Percentiles rank a stretch among this genome's conserved stretches.
These are phyloP conservation scores for Colletotrichum tabaci DNA, from an alignment of 2,329 filamentous ascomycete species.

Conservation along the genomic window DNA sequence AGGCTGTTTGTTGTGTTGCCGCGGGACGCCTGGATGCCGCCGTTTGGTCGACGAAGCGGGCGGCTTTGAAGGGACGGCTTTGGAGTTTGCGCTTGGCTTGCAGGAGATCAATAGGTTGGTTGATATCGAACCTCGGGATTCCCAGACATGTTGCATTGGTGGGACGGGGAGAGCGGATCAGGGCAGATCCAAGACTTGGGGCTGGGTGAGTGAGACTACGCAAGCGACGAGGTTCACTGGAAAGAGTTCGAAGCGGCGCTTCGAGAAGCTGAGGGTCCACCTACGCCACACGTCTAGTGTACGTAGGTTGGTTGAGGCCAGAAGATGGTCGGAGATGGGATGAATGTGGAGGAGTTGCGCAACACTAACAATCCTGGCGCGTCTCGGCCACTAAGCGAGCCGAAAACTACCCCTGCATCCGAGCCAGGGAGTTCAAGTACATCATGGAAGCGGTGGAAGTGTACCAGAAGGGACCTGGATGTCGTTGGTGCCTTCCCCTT, in stretches of 20 bases:
- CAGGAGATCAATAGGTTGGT: constrained; percentile 25
- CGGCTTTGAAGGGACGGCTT: constrained; percentile 2
- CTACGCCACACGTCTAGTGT: no score
- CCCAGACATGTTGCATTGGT: constrained; percentile 27
- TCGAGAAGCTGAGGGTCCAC: constrained; percentile 29
- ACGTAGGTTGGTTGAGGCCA: constrained; percentile 25
- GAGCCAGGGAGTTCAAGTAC: constrained; percentile 25
- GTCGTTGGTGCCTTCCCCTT: not conserved
- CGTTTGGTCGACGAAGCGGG: constrained; percentile 1
- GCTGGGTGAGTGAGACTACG: not conserved
- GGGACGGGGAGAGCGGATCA: not conserved
- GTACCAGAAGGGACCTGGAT: not conserved
- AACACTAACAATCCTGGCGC: constrained; percentile 40
- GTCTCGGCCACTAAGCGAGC: constrained; percentile 42
- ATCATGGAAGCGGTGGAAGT: not conserved
- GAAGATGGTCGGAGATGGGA: constrained; percentile 38
- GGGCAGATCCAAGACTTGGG: constrained; percentile 17
- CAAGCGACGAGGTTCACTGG: constrained; percentile 28
- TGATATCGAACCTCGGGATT: constrained; percentile 28
- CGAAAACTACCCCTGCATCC: constrained; percentile 33
- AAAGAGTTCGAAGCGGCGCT: constrained; percentile 23
- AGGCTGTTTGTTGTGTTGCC: constrained; percentile 19
- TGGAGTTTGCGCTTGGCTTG: constrained; percentile 27
- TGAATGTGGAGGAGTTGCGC: constrained; percentile 39
- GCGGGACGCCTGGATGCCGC: constrained; percentile 24